Conservation (phyloP, 2,329 filamentous ascomycete genomes). For the Cordyceps pruinosa region DNA sequence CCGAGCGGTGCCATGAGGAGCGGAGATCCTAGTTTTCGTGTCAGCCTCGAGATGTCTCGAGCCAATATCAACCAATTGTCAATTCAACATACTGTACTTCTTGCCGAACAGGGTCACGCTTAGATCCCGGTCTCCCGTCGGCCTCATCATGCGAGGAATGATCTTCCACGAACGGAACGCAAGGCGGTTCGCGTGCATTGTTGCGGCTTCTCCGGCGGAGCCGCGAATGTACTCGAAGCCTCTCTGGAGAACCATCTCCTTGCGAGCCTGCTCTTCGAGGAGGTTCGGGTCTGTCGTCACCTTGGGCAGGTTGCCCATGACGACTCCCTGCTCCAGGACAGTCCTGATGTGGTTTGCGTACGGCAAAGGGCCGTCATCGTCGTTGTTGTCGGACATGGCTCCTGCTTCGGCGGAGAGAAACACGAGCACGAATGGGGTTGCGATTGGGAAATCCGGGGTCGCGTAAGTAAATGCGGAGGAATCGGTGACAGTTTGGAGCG, state of each 20-base stretch:
- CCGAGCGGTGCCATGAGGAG: slow-evolving; percentile 62
- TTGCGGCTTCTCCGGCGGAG: slow-evolving; percentile 55
- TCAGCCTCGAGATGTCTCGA: neutral
- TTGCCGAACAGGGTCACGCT: slow-evolving; percentile 45
- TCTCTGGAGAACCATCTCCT: slow-evolving; percentile 34
- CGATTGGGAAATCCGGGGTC: neutral
- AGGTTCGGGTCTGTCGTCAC: slow-evolving; percentile 54
- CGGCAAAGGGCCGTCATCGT: slow-evolving; percentile 16
- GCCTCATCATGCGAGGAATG: slow-evolving; percentile 44
- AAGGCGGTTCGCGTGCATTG: slow-evolving; percentile 52
- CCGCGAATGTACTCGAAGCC: slow-evolving; percentile 55
- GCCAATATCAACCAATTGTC: neutral
- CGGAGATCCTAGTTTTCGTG: slow-evolving; percentile 32
- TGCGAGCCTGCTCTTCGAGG: slow-evolving; percentile 48
- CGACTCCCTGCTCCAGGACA: slow-evolving; percentile 46
- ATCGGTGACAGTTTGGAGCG: neutral
- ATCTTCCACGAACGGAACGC: slow-evolving; percentile 49
- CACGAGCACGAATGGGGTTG: neutral
- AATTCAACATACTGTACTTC: slow-evolving; percentile 30
- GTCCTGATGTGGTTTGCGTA: slow-evolving; percentile 40
- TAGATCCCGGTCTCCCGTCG: slow-evolving; percentile 39
- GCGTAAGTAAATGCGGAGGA: neutral
- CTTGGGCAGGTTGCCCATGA: slow-evolving; percentile 39
- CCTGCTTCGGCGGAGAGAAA: neutral
- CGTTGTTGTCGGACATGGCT: slow-evolving; percentile 16